Evolutionary conservation across 2,329 filamentous ascomycete genomes (phyloP).

Genomic region (Gaeumannomyces sp.): DNA sequence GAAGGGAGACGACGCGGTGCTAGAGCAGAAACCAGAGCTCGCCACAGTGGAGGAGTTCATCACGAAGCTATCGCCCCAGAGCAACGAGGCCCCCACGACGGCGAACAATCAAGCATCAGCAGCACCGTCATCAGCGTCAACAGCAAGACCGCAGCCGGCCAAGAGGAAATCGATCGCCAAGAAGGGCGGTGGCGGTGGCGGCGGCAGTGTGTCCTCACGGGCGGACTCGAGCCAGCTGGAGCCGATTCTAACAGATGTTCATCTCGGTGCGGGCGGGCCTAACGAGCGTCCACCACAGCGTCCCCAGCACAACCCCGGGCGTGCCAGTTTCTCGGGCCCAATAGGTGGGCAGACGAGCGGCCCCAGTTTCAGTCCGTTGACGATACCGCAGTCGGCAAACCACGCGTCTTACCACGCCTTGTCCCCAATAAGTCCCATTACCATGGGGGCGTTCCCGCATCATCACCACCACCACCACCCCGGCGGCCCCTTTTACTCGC

Average conservation of each 20-base stretch:
- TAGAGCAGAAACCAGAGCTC: conserved; percentile 80
- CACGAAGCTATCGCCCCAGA: conserved; percentile 64
- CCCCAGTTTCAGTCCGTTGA: conserved; percentile 35
- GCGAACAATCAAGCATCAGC: conserved; percentile 17
- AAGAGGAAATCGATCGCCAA: conserved; percentile 34
- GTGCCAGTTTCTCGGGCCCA: conserved; percentile 33
- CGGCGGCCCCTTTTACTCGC: conserved; percentile 37
- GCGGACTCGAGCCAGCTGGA: conserved; percentile 29
- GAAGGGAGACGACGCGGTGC: conserved; percentile 76
- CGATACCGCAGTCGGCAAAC: conserved; percentile 30
- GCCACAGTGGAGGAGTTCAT: conserved; percentile 95
- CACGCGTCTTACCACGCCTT: conserved; percentile 38
- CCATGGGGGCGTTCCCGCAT: conserved; percentile 30
- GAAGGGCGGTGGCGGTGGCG: conserved; percentile 20
- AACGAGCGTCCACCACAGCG: conserved; percentile 24
- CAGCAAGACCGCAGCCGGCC: conserved; percentile 16
- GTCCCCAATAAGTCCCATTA: conserved; percentile 47
- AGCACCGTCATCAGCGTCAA: conserved; percentile 13
- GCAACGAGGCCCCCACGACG: conserved; percentile 31
- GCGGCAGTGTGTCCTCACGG: conserved; percentile 25
- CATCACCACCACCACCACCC: conserved; percentile 27
- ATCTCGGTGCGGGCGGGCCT: conserved; percentile 17
- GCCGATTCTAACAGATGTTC: conserved; percentile 31
- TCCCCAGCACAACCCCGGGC: conserved; percentile 30
- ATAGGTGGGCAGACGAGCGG: conserved; percentile 36